Evolutionary conservation across 331 rosid genomes (phyloP).

Genomic region (Malus hybrid): DNA sequence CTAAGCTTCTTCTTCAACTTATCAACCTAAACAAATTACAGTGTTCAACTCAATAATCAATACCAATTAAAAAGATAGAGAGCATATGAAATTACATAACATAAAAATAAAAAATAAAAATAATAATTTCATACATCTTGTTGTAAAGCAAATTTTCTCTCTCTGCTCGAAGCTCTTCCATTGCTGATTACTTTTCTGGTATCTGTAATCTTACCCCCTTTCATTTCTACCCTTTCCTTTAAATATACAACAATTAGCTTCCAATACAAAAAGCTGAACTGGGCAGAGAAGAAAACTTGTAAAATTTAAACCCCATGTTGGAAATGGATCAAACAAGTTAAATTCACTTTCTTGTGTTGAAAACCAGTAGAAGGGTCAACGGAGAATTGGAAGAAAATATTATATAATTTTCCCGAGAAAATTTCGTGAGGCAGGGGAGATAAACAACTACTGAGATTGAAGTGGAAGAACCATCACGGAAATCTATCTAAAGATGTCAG

Average conservation of each 20-base stretch:
- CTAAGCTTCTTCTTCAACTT: conserved; percentile 90
- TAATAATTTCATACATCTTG: conserved; percentile 50
- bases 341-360: not conserved
- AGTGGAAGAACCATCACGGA: conserved; percentile 7
- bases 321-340: not conserved
- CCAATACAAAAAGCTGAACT: conserved; percentile 5
- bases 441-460: not conserved
- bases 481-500: not conserved
- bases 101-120: not conserved
- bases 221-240: conserved; percentile 58
- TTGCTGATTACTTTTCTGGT: conserved; percentile 25
- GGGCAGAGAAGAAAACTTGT: not conserved
- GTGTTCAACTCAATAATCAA: conserved; percentile 4
- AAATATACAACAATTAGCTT: conserved; percentile 20
- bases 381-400: not conserved
- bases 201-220: conserved; percentile 28
- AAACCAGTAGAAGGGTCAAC: not conserved
- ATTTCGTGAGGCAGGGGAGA: conserved; percentile 1
- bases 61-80: not conserved
- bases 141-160: conserved; percentile 64
- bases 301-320: not conserved
- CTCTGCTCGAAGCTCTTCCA: conserved; percentile 35
- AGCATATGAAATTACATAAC: conserved; percentile 2
- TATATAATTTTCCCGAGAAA: not conserved
- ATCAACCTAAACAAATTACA: conserved; percentile 55